These are phyloP conservation scores for Marasmius fiardii DNA, from an alignment of 1,284 basidiomycete genomes.

Conservation along the genomic window DNA sequence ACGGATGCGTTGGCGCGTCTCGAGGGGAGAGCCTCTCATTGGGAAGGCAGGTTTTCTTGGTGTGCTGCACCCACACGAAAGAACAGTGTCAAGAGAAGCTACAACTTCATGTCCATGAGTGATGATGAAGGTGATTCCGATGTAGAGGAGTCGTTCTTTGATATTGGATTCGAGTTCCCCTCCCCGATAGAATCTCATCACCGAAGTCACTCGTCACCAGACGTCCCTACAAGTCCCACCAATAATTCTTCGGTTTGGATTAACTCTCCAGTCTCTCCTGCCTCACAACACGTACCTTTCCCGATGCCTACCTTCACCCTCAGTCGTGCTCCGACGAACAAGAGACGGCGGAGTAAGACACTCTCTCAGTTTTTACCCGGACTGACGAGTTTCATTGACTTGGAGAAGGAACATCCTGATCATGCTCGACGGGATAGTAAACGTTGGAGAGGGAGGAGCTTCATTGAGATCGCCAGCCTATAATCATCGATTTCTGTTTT, in stretches of 20 bases:
- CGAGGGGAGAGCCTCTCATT: constrained; percentile 44
- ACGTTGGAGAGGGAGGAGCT: constrained; percentile 54
- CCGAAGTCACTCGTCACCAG: constrained; percentile 12
- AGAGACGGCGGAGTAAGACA: constrained; percentile 2
- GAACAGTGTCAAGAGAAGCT: constrained; percentile 33
- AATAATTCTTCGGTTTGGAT: not conserved
- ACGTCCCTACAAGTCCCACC: not conserved
- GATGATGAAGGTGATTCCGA: constrained; percentile 54
- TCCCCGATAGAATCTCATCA: constrained; percentile 3
- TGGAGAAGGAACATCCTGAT: constrained; percentile 44
- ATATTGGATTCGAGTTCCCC: not conserved
- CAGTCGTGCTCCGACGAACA: constrained; percentile 8
- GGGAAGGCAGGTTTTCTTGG: constrained; percentile 14
- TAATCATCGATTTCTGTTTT: constrained; percentile 19
- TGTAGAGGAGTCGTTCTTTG: constrained; percentile 1
- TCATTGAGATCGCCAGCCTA: constrained; percentile 52
- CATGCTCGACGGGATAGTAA: constrained; percentile 19
- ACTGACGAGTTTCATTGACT: constrained; percentile 61
- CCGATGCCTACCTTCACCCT: constrained; percentile 7
- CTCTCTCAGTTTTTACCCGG: constrained; percentile 20
- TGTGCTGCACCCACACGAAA: constrained; percentile 13
- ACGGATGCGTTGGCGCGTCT: constrained; percentile 58
- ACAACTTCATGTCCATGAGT: constrained; percentile 67
- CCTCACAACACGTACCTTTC: constrained; percentile 13
- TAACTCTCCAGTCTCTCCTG: not conserved